phyloP scores from a whole-genome alignment of 2,329 filamentous ascomycete species.

The Tolypocladium album region DNA sequence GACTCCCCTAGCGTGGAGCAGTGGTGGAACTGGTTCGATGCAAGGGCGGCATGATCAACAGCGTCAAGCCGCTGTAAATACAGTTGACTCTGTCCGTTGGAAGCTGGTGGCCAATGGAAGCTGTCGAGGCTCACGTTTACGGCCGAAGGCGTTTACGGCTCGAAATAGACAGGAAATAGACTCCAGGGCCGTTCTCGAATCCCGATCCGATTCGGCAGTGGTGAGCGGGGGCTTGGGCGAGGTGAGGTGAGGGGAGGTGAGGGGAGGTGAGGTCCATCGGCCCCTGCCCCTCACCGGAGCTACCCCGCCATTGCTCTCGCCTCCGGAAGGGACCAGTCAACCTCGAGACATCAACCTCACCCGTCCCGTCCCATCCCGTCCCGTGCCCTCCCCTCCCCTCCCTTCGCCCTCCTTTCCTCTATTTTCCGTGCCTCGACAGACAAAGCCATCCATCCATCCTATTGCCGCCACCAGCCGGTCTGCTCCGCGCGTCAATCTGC shows the following conservation, averaged over 20 bases:
- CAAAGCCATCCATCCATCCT: not conserved
- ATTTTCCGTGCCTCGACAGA: not conserved
- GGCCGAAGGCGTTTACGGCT: not conserved
- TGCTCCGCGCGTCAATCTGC: not conserved
- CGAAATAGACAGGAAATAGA: not conserved
- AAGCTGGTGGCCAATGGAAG: not conserved
- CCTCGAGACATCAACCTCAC: not conserved
- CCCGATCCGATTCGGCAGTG: not conserved
- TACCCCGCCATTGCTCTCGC: constrained; percentile 6
- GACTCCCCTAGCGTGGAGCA: not conserved
- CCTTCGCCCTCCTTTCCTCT: not conserved
- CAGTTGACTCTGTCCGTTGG: not conserved
- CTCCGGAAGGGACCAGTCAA: not conserved
- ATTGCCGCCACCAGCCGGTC: not conserved
- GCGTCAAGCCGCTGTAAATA: not conserved
- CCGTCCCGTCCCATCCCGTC: not conserved
- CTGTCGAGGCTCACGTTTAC: not conserved
- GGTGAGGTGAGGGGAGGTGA: not conserved
- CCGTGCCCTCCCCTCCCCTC: not conserved
- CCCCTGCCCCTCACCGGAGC: not conserved
- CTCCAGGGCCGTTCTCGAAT: too few species aligned
- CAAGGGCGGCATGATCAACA: not conserved
- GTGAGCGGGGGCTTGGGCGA: not conserved
- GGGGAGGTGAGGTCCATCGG: not conserved
- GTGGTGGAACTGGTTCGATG: not conserved